Evolutionary conservation across 345 rosid genomes (phyloP).

Genomic region (Eucalyptus cloeziana): DNA sequence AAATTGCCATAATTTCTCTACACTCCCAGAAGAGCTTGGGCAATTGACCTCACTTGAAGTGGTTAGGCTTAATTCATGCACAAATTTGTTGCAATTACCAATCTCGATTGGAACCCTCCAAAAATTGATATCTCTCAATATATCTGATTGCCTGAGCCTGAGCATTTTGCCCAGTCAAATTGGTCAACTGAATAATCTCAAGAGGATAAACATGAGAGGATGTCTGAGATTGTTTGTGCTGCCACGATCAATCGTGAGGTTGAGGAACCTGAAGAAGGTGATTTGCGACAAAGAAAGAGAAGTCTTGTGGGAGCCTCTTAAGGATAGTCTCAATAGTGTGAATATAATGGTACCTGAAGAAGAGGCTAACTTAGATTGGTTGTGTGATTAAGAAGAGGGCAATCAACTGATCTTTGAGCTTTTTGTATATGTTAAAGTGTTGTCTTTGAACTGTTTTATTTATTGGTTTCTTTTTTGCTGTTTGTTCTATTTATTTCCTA

Average conservation of each 20-base stretch:
- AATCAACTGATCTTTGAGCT: too few species aligned
- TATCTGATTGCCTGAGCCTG: slow-evolving; percentile 28
- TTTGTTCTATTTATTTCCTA: too few species aligned
- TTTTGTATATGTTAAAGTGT: too few species aligned
- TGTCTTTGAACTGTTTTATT: too few species aligned
- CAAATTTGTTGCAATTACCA: slow-evolving; percentile 19
- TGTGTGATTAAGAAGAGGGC: neutral
- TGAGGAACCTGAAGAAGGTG: slow-evolving; percentile 16
- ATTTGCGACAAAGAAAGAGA: slow-evolving; percentile 45
- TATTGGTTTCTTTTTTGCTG: too few species aligned
- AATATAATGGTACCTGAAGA: neutral
- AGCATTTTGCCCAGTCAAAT: slow-evolving; percentile 22
- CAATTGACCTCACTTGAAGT: slow-evolving; percentile 18
- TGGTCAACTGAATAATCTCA: slow-evolving; percentile 21
- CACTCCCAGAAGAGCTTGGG: slow-evolving; percentile 27
- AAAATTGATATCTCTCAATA: slow-evolving; percentile 22
- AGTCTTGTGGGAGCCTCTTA: slow-evolving; percentile 17
- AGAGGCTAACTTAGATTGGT: slow-evolving; percentile 8
- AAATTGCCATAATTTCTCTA: slow-evolving; percentile 30
- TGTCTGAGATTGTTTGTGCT: slow-evolving; percentile 10
- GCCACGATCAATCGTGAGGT: slow-evolving; percentile 28
- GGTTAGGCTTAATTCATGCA: slow-evolving; percentile 38
- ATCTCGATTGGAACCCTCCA: slow-evolving; percentile 13
- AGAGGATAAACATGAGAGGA: slow-evolving; percentile 33
- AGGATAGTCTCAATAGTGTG: neutral